Base-by-base conservation (phyloP, 2,329 filamentous ascomycete genomes). In the Cyanodermella asteris region DNA sequence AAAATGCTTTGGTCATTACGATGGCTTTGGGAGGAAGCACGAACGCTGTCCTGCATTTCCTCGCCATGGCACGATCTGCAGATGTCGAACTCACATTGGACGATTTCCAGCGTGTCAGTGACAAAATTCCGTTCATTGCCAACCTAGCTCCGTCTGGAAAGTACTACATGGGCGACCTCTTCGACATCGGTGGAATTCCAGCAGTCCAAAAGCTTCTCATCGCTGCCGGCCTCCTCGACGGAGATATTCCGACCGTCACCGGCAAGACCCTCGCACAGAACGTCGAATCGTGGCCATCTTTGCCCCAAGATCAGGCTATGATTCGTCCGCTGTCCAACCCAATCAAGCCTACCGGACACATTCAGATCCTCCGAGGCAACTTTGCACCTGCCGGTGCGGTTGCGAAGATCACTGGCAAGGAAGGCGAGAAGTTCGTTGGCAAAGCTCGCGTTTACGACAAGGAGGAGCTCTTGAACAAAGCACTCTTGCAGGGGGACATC, bases 351-450 rank as follows among this genome's bases (percentile, higher is more conserved):
- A 78, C 71, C 1, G 84, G 84, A 21, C 84, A 94, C 46, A 63
- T 94, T 31, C 80, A 84, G 47, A 76, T 94, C 31, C 61, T 94
- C 4, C 64, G 66, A 31, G 84, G 84, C 12, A 91, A 91, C 45
- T 61, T 36, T 16, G 78, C 82, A 3, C 84, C 84, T 2, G 74
- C 70, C 7, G 84, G 84, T 17, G 76, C 82, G 1, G 82, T 94
- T 2, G 82, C 81, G 31, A 94, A 94, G 50, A 93, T 94, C 47
- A 93, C 84, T 0, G 84, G 84, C 18, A 93, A 93, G 46, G 84
- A 94, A 47, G 84, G 84, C 3, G 61, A 81, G 5, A 56, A 52
- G 8, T 94, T 94, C 49, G 72, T 61, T 0, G 84, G 84, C 24
- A 68, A 67, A 34, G 84, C 80, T 1, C 62, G 70, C 12, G 77